Conservation (phyloP, 768 basidiomycete species). For the Leccinum longicurvipes region DNA sequence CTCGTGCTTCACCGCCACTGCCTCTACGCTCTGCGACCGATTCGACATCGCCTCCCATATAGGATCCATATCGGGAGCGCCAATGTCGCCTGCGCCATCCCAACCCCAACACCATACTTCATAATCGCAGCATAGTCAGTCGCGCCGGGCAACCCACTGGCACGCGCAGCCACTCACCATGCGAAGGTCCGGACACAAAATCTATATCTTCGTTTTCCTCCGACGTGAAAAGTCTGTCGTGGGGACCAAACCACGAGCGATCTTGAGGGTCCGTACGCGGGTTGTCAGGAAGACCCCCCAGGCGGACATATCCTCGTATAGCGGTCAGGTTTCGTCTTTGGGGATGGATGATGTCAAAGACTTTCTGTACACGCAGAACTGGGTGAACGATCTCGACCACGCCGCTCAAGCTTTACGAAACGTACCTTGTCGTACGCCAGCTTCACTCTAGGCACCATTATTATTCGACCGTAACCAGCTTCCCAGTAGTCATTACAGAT, state of each 20-base stretch:
- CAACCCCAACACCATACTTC: slow-evolving; percentile 99
- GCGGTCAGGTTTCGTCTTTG: slow-evolving; percentile 87
- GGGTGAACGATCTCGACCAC: slow-evolving; percentile 2
- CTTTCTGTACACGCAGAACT: slow-evolving; percentile 53
- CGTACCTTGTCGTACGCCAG: slow-evolving; percentile 88
- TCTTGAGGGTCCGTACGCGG: slow-evolving; percentile 97
- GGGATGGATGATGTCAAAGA: slow-evolving; percentile 95
- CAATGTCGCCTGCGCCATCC: slow-evolving; percentile 98
- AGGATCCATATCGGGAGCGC: slow-evolving; percentile 96
- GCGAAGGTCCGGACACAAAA: slow-evolving; percentile 78
- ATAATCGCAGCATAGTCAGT: slow-evolving; percentile 4
- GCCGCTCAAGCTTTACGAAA: background rate
- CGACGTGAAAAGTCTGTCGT: slow-evolving; percentile 87
- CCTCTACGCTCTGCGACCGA: slow-evolving; percentile 50
- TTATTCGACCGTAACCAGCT: slow-evolving; percentile 90
- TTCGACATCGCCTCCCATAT: slow-evolving; percentile 90
- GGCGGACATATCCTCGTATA: slow-evolving; percentile 86
- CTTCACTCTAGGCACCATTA: slow-evolving; percentile 98
- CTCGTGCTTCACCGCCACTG: slow-evolving; percentile 72
- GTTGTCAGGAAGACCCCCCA: slow-evolving; percentile 97
- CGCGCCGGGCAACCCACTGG: background rate
- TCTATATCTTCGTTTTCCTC: slow-evolving; percentile 79
- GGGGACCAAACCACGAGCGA: slow-evolving; percentile 96
- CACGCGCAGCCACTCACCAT: slow-evolving; percentile 50
- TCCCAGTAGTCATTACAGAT: slow-evolving; percentile 99